phyloP scores from a whole-genome alignment of 352 stramenopile species.

The Thalassiosira livingstoniorum region DNA sequence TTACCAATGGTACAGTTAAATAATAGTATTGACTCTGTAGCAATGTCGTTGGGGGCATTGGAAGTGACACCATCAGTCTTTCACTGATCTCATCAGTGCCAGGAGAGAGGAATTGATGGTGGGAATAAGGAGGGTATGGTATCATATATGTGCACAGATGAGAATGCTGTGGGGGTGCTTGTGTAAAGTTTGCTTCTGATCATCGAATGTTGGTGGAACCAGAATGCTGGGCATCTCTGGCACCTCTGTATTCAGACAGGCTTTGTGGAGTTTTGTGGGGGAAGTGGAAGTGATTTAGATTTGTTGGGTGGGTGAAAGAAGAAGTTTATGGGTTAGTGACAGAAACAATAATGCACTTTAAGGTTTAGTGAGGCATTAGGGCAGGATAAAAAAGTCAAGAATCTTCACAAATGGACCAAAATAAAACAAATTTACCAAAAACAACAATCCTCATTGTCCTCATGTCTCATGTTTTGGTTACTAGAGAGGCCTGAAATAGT shows the following conservation, averaged over 20 bases:
- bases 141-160: constrained; percentile 83
- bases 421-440: too few species aligned
- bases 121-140: constrained; percentile 54
- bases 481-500: too few species aligned
- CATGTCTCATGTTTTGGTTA: too few species aligned
- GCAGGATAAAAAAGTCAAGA: too few species aligned
- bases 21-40: constrained; percentile 84
- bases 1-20: constrained; percentile 72
- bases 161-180: constrained; percentile 85
- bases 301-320: constrained; percentile 77
- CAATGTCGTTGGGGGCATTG: constrained; percentile 86
- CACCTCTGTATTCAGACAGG: constrained; percentile 75
- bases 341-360: too few species aligned
- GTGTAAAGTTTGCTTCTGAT: constrained; percentile 82
- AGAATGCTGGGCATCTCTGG: constrained; percentile 86
- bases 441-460: too few species aligned
- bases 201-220: constrained; percentile 89
- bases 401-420: too few species aligned
- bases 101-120: constrained; percentile 25
- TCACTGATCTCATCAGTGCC: constrained; percentile 61
- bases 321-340: constrained; percentile 44
- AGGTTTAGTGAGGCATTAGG: too few species aligned
- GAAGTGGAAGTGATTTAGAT: constrained; percentile 80
- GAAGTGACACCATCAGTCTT: constrained; percentile 82
- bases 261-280: constrained; percentile 87